A percentile compares a stretch with the other conserved stretches of the same genome.
Conservation (phyloP, 2,329 filamentous ascomycete genomes). For the Gaeumannomyces sp. region DNA sequence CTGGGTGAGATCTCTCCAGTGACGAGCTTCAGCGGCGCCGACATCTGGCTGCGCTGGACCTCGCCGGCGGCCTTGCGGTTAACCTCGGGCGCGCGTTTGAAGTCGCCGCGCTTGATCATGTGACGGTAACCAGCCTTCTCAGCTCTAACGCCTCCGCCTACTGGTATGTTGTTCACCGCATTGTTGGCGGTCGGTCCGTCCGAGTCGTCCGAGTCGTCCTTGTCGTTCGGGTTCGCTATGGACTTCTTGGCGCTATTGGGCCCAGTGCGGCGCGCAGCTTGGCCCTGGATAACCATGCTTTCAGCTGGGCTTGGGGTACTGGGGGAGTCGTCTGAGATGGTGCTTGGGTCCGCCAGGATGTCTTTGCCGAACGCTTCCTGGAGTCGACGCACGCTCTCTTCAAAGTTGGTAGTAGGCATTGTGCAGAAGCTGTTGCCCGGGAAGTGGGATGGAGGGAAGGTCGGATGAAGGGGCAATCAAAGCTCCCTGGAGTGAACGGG, state of each 20-base stretch:
- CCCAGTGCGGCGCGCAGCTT: background rate
- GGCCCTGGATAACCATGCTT: background rate
- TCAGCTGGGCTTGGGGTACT: background rate
- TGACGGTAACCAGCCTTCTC: background rate
- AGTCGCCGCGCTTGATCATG: background rate
- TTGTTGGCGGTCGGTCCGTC: background rate
- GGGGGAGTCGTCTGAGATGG: background rate
- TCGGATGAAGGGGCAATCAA: background rate
- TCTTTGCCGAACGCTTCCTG: background rate
- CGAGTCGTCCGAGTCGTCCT: background rate
- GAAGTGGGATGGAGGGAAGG: background rate
- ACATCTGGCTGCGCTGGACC: slow-evolving; percentile 7
- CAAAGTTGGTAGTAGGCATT: background rate
- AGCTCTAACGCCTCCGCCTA: too few species aligned
- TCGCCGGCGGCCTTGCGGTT: slow-evolving; percentile 1
- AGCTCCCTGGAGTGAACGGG: background rate
- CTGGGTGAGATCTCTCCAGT: slow-evolving; percentile 22
- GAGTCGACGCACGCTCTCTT: background rate
- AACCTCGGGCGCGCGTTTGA: slow-evolving; percentile 8
- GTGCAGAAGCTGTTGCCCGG: too few species aligned
- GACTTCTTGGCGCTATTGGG: too few species aligned
- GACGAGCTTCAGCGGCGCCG: slow-evolving; percentile 17
- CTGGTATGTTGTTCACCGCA: background rate
- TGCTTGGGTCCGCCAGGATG: background rate
- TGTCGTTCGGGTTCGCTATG: too few species aligned